These are phyloP conservation scores for Penicillium tannophilum DNA, from an alignment of 495 filamentous ascomycete species.

Conservation along the genomic window DNA sequence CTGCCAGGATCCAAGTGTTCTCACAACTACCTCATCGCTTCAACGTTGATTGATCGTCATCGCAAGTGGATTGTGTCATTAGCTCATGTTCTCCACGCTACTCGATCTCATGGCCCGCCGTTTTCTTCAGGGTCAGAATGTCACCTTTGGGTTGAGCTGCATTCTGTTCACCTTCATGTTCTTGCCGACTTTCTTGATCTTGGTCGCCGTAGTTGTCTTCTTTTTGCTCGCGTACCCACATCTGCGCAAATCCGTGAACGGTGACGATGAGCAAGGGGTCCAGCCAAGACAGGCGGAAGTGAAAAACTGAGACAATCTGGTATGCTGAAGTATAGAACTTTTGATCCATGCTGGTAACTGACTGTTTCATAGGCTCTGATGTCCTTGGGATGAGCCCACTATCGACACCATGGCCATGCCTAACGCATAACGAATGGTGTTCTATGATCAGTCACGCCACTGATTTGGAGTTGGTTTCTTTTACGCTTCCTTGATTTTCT, in stretches of 20 bases:
- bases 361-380: background rate
- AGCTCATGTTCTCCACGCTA: conserved; percentile 8
- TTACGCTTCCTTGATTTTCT: background rate
- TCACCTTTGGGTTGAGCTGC: conserved; percentile 39
- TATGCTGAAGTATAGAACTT: background rate
- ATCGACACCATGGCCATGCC: background rate
- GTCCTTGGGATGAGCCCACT: too few relatives aligned
- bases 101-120: conserved; percentile 38
- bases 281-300: conserved; percentile 3
- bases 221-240: conserved; percentile 39
- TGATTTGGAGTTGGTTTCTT: background rate
- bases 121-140: conserved; percentile 32
- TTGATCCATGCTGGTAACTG: background rate
- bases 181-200: conserved; percentile 40
- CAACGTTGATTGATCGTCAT: background rate
- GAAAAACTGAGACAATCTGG: conserved; percentile 1
- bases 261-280: conserved; percentile 17
- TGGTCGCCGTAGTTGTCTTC: conserved; percentile 40
- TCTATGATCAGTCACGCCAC: background rate
- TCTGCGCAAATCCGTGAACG: conserved; percentile 23
- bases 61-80: background rate
- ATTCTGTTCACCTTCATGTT: conserved; percentile 47
- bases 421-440: background rate
- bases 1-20: background rate
- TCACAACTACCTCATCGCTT: too few relatives aligned